Evolutionary conservation across 2,329 filamentous ascomycete species (phyloP), one percentile per base, ranked within the genome.

Genomic region (Ophiobolus disseminans): DNA sequence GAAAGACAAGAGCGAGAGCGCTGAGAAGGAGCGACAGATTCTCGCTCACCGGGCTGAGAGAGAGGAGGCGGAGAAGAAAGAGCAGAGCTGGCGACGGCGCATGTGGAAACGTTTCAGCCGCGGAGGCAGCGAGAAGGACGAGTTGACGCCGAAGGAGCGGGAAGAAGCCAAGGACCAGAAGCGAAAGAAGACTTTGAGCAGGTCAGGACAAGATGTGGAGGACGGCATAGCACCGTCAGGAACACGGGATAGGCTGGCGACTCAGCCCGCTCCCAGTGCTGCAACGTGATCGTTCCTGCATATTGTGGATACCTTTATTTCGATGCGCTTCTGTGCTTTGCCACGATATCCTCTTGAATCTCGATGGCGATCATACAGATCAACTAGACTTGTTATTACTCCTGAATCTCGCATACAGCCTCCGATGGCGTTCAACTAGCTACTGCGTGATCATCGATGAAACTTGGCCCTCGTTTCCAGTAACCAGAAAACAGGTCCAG

Each of bases 1-100:
- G 53, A 76, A 74, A 41, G 82, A 88, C 57, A 85, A 86, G 62
- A 84, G 80, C 23, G 75, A 81, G 56, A 80, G 75, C 53, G 86
- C 88, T 41, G 80, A 82, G 65, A 85, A 79, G 58, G 78, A 87
- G 70, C 82, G 86, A 58, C 80, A 82, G 30, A 75, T 78, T 3
- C 55, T 80, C 14, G 72, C 68, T 11, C 57, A 66, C 40, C 66
- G 75, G 52, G 67, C 66, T 19, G 65, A 76, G 46, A 78, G 73
- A 57, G 81, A 84, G 65, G 73, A 78, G 47, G 65, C 75, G 49
- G 70, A 78, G 40, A 59, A 56, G 37, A 65, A 63, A 42, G 63
- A 70, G 48, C 66, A 54, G 40, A 68, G 69, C 46, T 66, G 69
- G 55, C 46, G 55, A 26, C 59, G 58, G 38, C 58, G 63, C n/a